phyloP scores from a whole-genome alignment of 177 flowering plant genomes.

The Vitis hybrid region DNA sequence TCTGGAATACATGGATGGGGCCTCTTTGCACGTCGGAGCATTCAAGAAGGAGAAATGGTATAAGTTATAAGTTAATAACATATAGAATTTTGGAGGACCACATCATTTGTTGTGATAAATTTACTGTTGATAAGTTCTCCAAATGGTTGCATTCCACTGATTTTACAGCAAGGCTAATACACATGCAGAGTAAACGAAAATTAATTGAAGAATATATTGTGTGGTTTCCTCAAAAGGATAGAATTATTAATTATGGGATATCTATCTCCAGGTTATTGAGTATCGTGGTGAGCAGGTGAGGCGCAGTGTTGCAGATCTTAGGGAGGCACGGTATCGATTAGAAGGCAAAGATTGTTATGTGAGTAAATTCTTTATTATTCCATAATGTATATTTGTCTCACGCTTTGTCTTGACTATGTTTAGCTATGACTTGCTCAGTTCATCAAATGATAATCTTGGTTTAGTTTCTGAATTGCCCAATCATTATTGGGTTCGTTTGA shows the following conservation, averaged over 20 bases:
- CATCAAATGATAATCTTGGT: no score
- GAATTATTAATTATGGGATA: background rate
- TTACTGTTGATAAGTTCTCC: no score
- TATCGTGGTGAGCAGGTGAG: conserved; percentile 72
- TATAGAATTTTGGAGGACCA: background rate
- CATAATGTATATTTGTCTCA: background rate
- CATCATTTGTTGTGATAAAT: background rate
- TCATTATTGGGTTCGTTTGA: no score
- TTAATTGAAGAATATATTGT: no score
- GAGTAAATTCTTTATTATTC: conserved; percentile 18
- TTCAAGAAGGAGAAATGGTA: conserved; percentile 98
- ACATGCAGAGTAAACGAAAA: no score
- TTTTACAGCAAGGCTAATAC: no score
- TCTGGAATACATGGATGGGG: conserved; percentile 99
- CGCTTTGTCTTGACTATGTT: no score
- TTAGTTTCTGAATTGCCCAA: no score
- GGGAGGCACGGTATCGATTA: conserved; percentile 49
- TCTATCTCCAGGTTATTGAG: conserved; percentile 48
- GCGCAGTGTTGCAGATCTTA: conserved; percentile 62
- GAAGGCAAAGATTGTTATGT: conserved; percentile 79
- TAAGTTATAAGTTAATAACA: background rate
- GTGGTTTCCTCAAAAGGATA: no score
- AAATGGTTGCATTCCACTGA: no score
- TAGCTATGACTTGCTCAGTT: no score
- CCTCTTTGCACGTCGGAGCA: conserved; percentile 80